These are phyloP conservation scores for Didymella segeticola DNA, from an alignment of 2,329 filamentous ascomycete species.

Conservation along the genomic window DNA sequence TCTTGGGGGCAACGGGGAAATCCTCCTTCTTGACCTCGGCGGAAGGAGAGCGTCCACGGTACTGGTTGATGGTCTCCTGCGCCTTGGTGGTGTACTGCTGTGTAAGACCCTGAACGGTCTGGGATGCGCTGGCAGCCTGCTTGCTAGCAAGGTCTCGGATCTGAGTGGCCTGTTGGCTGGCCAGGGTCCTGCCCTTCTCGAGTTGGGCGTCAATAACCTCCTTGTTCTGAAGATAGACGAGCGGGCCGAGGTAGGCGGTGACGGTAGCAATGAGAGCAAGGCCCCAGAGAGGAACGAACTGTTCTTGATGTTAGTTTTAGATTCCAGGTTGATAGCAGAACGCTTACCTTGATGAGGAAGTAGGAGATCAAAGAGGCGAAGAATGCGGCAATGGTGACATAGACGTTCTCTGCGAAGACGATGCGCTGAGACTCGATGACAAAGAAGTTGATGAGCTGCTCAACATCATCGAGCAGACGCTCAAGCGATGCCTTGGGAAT, in stretches of 20 bases:
- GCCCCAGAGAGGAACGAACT: conserved; percentile 69
- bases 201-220: conserved; percentile 69
- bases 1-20: conserved; percentile 39
- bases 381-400: conserved; percentile 66
- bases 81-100: conserved; percentile 68
- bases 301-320: not conserved
- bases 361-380: conserved; percentile 65
- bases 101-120: conserved; percentile 64
- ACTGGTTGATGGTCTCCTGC: conserved; percentile 56
- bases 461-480: conserved; percentile 65
- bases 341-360: conserved; percentile 63
- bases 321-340: too few species aligned
- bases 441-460: conserved; percentile 72
- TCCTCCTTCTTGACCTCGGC: conserved; percentile 47
- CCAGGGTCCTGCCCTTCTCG: conserved; percentile 59
- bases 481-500: conserved; percentile 70
- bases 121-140: conserved; percentile 64
- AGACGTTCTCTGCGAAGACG: conserved; percentile 70
- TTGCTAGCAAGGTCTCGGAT: conserved; percentile 66
- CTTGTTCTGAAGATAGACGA: conserved; percentile 70
- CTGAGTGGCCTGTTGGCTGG: conserved; percentile 65
- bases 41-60: conserved; percentile 47
- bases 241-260: conserved; percentile 64
- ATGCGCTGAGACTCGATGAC: conserved; percentile 72
- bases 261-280: conserved; percentile 64